phyloP scores from a whole-genome alignment of 176 grass and related monocot species.

The Urochloa ruziziensis region DNA sequence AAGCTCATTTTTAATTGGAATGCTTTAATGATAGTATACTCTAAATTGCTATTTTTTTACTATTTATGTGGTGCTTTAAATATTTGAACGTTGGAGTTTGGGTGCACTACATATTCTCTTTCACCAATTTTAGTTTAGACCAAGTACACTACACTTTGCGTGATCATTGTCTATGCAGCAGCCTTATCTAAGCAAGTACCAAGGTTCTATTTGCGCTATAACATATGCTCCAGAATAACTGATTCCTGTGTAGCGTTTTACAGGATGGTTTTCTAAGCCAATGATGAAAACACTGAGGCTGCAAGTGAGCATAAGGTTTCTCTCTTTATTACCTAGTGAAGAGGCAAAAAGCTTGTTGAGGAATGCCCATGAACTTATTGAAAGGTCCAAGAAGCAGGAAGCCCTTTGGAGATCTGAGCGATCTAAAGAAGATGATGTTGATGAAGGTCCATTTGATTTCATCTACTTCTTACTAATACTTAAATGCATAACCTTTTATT shows the following conservation, averaged over 20 bases:
- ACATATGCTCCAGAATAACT: slow-evolving; percentile 33
- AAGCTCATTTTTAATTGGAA: not conserved
- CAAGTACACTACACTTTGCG: not conserved
- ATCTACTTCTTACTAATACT: not conserved
- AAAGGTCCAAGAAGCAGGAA: slow-evolving; percentile 80
- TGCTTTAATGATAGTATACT: not conserved
- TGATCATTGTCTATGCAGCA: not conserved
- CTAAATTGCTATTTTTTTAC: not conserved
- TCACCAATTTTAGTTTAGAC: not conserved
- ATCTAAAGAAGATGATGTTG: slow-evolving; percentile 44
- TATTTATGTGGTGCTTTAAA: not conserved
- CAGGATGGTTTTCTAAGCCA: slow-evolving; percentile 85
- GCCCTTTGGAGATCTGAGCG: slow-evolving; percentile 49
- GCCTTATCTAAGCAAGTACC: not conserved
- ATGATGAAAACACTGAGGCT: slow-evolving; percentile 72
- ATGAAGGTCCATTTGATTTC: slow-evolving; percentile 49
- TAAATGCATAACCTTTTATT: slow-evolving; percentile 3
- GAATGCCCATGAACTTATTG: slow-evolving; percentile 51
- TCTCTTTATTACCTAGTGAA: slow-evolving; percentile 64
- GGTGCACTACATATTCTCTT: not conserved
- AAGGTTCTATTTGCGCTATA: slow-evolving; percentile 1
- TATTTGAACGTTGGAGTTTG: not conserved
- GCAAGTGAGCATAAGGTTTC: slow-evolving; percentile 69
- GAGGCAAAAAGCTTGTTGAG: slow-evolving; percentile 48
- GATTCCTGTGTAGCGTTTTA: slow-evolving; percentile 52